Evolutionary conservation across 345 rosid species (phyloP), one percentile per base, ranked within the genome.

Genomic region (Eucalyptus urophylla): DNA sequence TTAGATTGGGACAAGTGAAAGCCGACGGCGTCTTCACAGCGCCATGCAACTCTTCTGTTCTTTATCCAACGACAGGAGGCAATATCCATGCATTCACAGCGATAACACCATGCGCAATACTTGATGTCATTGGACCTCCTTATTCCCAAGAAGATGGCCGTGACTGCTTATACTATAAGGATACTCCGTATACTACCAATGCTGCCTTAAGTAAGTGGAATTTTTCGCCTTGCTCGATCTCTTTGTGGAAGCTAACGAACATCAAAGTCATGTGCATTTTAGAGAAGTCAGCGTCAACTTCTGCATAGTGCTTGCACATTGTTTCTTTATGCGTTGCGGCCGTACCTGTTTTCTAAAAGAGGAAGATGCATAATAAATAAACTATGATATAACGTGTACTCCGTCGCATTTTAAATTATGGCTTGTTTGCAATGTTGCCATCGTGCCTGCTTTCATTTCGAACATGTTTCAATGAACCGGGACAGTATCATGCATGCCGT

Each of bases 81-180:
- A 96, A 96, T 62, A 94, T 96, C 87, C 98, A 96, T 54, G 92
- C 92, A 27, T 94, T 95, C 92, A 95, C 93, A 2, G 98, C 95
- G 25, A 86, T 93, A 25, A 94, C 96, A 10, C 95, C 98, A 6
- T 96, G 97, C 22, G 97, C 94, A 0, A 88, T 96, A 49, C 96
- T 96, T 51, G 98, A 96, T 54, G 95, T 96, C 49, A 83, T 96
- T 3, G 98, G 97, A 86, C 98, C 98, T 90, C 98, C 97, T 47
- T 96, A 95, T 89, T 93, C 95, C 4, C 90, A 88, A 14, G 92
- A 92, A 14, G 96, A 94, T 49, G 95, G 92, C 3, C 95, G 98
- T 1, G 96, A 96, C n/a, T 92, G 95, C 89, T 93, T 95, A 0
- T 92, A 96, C 47, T 96, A 95, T 92, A 92, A 89, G 89, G 98